A percentile compares a stretch with the other conserved stretches of the same genome.
phyloP scores from a whole-genome alignment of 2,329 filamentous ascomycete genomes.

The Thelonectria blattea region DNA sequence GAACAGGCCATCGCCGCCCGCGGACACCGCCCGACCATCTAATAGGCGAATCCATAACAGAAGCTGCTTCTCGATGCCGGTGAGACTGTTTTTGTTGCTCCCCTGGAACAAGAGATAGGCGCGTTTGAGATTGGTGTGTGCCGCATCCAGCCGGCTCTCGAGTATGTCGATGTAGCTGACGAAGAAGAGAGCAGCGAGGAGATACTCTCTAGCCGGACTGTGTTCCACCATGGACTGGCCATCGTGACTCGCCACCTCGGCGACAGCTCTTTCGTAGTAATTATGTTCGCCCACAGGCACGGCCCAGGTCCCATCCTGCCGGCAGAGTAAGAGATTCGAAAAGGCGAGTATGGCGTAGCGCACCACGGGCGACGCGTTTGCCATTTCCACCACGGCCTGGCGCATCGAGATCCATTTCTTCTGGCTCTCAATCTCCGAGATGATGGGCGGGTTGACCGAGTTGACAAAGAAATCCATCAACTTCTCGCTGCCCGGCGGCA shows the following conservation, averaged over 20 bases:
- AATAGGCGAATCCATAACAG: constrained; percentile 62
- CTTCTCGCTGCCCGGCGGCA: constrained; percentile 31
- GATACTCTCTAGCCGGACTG: constrained; percentile 45
- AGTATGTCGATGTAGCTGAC: constrained; percentile 60
- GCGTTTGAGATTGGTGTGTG: constrained; percentile 56
- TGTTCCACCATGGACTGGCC: constrained; percentile 36
- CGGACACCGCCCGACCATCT: constrained; percentile 61
- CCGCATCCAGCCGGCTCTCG: constrained; percentile 50
- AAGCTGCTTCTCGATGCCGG: constrained; percentile 52
- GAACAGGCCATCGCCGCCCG: constrained; percentile 61
- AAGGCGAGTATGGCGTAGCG: constrained; percentile 57
- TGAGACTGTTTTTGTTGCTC: constrained; percentile 46
- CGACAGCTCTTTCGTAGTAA: constrained; percentile 46
- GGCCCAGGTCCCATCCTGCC: constrained; percentile 40
- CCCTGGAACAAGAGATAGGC: constrained; percentile 54
- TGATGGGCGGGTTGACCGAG: constrained; percentile 57
- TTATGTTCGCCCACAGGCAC: constrained; percentile 41
- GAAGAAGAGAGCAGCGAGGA: constrained; percentile 59
- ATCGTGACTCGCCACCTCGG: constrained; percentile 41
- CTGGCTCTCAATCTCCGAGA: constrained; percentile 59
- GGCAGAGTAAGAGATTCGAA: constrained; percentile 52
- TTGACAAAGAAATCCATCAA: constrained; percentile 56
- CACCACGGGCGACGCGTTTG: constrained; percentile 54
- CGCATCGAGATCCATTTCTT: constrained; percentile 58
- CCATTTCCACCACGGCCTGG: constrained; percentile 55